Evolutionary conservation across 2,329 filamentous ascomycete genomes (phyloP).

Genomic region (Aschersonia sp.): DNA sequence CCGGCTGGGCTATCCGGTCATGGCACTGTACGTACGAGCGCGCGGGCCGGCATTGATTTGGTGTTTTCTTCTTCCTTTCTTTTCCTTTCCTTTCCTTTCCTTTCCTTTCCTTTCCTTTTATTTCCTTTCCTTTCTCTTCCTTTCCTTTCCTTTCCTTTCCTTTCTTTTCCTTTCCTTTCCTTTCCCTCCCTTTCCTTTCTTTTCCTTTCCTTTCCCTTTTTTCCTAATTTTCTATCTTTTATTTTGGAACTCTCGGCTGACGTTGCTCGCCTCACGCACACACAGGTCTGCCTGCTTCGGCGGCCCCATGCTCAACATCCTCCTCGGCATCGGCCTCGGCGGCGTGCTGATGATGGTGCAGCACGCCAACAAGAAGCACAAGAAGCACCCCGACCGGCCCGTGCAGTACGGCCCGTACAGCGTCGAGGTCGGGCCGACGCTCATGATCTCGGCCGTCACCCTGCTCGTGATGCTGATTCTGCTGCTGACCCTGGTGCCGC

Average conservation of each 20-base stretch:
- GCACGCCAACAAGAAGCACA: slow-evolving; percentile 48
- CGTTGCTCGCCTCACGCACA: too few species aligned
- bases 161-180: too few species aligned
- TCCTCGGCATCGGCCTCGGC: slow-evolving; percentile 84
- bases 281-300: slow-evolving; percentile 80
- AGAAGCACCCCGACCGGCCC: slow-evolving; percentile 50
- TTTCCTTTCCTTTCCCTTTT: too few species aligned
- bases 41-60: not conserved
- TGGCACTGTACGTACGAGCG: slow-evolving; percentile 52
- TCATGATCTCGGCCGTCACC: slow-evolving; percentile 75
- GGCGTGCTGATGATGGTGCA: slow-evolving; percentile 77
- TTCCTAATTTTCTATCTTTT: too few species aligned
- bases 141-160: too few species aligned
- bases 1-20: slow-evolving; percentile 84
- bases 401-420: slow-evolving; percentile 62
- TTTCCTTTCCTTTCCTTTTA: too few species aligned
- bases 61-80: not conserved
- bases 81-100: not conserved
- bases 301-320: slow-evolving; percentile 95
- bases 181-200: not conserved
- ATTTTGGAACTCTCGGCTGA: too few species aligned
- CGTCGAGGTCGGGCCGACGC: slow-evolving; percentile 69
- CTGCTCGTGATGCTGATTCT: slow-evolving; percentile 67
- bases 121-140: too few species aligned
- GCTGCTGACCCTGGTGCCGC: slow-evolving; percentile 65